phyloP scores from a whole-genome alignment of 2,329 filamentous ascomycete species.

The Calonectria hongkongensis region DNA sequence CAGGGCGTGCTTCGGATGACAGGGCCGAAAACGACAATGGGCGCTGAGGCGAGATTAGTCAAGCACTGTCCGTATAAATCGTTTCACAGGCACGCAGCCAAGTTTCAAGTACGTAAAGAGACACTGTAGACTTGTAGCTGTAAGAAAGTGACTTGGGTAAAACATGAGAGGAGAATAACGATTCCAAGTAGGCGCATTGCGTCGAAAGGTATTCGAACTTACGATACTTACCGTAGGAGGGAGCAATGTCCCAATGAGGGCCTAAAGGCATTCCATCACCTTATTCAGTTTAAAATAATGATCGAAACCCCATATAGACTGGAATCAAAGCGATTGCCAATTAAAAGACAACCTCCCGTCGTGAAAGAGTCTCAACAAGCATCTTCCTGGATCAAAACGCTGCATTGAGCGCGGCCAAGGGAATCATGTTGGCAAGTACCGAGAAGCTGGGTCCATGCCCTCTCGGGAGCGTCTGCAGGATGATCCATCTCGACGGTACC shows the following conservation, averaged over 20 bases:
- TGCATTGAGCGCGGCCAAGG: not conserved
- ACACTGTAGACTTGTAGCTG: not conserved
- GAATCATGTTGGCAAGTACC: slow-evolving; percentile 8
- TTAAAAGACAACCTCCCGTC: not conserved
- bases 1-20: slow-evolving; percentile 46
- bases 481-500: slow-evolving; percentile 22
- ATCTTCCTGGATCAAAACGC: slow-evolving; percentile 1
- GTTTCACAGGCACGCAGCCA: not conserved
- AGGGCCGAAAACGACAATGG: slow-evolving; percentile 45
- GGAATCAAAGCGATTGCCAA: not conserved
- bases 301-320: too few species aligned
- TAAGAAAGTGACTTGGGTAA: not conserved
- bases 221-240: not conserved
- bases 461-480: not conserved
- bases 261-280: not conserved
- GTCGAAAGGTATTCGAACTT: not conserved
- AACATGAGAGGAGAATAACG: not conserved
- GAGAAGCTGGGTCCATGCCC: slow-evolving; percentile 21
- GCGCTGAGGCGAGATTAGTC: slow-evolving; percentile 33
- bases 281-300: too few species aligned
- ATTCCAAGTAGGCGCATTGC: not conserved
- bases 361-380: not conserved
- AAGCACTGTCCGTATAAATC: slow-evolving; percentile 1
- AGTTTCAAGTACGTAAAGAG: not conserved
- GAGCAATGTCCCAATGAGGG: too few species aligned